These are phyloP conservation scores for Candida labiduridarum DNA, from an alignment of 1,139 yeast genomes.

Conservation along the genomic window DNA sequence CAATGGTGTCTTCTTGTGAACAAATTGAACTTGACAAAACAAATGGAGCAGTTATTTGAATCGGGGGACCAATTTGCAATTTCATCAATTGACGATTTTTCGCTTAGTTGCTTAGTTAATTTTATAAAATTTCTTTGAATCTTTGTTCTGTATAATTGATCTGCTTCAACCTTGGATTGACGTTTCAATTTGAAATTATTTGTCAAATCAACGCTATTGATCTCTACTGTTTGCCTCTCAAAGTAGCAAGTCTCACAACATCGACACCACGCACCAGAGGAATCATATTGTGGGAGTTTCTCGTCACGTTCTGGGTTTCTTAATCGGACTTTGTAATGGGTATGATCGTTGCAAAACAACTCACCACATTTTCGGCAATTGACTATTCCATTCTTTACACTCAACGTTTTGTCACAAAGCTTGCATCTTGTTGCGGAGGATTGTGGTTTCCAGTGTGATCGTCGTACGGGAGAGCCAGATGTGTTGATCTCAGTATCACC, in stretches of 20 bases:
- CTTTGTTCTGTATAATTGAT: constrained; percentile 54
- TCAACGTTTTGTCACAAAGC: constrained; percentile 44
- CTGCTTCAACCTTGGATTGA: constrained; percentile 38
- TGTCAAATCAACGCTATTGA: constrained; percentile 55
- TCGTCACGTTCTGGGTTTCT: constrained; percentile 34
- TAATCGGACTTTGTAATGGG: constrained; percentile 51
- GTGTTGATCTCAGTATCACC: constrained; percentile 19
- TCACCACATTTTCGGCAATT: constrained; percentile 76
- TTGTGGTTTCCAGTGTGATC: constrained; percentile 68
- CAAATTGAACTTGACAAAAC: constrained; percentile 59
- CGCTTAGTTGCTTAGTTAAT: constrained; percentile 28
- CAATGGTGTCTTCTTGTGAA: constrained; percentile 83
- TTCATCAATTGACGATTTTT: constrained; percentile 12
- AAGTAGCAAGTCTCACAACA: constrained; percentile 69
- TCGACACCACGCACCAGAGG: constrained; percentile 64
- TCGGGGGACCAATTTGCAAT: constrained; percentile 66
- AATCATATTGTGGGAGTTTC: constrained; percentile 40
- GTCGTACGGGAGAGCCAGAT: constrained; percentile 31
- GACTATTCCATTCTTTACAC: constrained; percentile 52
- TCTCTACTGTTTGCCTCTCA: constrained; percentile 41
- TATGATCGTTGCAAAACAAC: constrained; percentile 68
- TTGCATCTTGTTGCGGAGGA: constrained; percentile 34
- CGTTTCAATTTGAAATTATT: constrained; percentile 44
- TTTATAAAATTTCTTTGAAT: constrained; percentile 67
- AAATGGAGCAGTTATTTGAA: constrained; percentile 59